A percentile compares a stretch with the other conserved stretches of the same genome.
Evolutionary conservation across 1,284 basidiomycete species (phyloP).

Genomic region (Pascua sp.): DNA sequence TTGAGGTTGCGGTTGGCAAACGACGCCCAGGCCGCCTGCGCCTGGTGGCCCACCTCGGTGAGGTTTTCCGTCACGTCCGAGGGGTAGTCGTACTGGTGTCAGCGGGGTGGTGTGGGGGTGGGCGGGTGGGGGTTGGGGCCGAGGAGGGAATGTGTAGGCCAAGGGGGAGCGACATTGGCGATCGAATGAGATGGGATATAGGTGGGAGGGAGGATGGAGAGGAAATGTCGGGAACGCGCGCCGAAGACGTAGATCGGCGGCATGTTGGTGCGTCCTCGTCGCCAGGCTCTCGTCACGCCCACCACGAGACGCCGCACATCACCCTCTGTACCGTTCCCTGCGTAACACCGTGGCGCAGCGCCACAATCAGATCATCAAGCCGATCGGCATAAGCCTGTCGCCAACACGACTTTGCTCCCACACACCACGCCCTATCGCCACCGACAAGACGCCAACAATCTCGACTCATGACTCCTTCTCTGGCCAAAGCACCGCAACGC

Average conservation of each 20-base stretch:
- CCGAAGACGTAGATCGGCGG: too few relatives aligned
- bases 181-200: not conserved
- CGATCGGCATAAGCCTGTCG: not conserved
- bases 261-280: too few relatives aligned
- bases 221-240: not conserved
- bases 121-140: too few relatives aligned
- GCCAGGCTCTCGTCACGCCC: too few relatives aligned
- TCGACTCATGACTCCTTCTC: not conserved
- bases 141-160: not conserved
- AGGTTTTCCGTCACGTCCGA: slow-evolving; percentile 56
- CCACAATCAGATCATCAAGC: too few relatives aligned
- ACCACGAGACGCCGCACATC: too few relatives aligned
- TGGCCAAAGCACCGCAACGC: not conserved
- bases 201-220: not conserved
- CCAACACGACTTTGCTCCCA: not conserved
- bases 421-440: not conserved
- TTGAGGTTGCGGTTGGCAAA: slow-evolving; percentile 88
- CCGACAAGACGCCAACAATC: not conserved
- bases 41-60: slow-evolving; percentile 57
- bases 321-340: too few relatives aligned
- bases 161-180: not conserved
- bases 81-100: slow-evolving; percentile 69
- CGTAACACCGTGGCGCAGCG: too few relatives aligned
- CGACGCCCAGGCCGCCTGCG: slow-evolving; percentile 73
- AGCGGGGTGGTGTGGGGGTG: too few relatives aligned